Evolutionary conservation across 345 rosid species (phyloP).

Genomic region (Orychophragmus violaceus): DNA sequence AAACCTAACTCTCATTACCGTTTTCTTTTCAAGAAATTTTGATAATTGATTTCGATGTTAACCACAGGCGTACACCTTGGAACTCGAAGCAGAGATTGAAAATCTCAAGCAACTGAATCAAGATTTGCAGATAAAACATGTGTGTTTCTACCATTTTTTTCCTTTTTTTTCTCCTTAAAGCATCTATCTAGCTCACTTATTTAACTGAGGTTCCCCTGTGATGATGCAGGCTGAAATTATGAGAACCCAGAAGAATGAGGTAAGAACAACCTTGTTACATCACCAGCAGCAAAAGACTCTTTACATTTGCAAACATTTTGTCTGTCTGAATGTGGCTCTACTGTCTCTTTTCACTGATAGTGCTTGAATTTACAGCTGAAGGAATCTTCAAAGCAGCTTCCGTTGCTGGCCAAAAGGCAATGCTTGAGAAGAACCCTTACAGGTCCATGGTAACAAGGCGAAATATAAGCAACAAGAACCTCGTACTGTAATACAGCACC

Average conservation of each 20-base stretch:
- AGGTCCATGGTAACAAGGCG: conserved; percentile 77
- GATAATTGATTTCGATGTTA: conserved; percentile 3
- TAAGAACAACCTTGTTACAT: conserved; percentile 6
- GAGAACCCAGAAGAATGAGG: conserved; percentile 55
- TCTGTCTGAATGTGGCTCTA: neutral
- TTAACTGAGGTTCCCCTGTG: conserved; percentile 7
- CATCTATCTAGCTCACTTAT: neutral
- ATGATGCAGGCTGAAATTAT: conserved; percentile 53
- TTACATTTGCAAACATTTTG: neutral
- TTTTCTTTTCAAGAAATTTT: neutral
- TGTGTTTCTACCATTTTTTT: conserved; percentile 3
- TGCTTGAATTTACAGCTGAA: conserved; percentile 27
- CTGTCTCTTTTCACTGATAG: neutral
- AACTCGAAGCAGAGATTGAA: conserved; percentile 85
- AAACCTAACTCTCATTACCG: neutral
- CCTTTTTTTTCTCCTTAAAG: neutral
- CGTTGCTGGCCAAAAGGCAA: conserved; percentile 49
- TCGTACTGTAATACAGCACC: neutral
- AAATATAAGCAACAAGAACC: conserved; percentile 3
- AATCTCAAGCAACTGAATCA: conserved; percentile 65
- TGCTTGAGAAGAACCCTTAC: conserved; percentile 86
- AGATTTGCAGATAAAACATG: conserved; percentile 78
- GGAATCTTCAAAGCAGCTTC: conserved; percentile 40
- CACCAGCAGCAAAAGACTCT: neutral
- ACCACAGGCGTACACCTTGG: conserved; percentile 81